These are phyloP conservation scores for Neofusicoccum umdonicola DNA, from an alignment of 2,329 filamentous ascomycete species.

Conservation along the genomic window DNA sequence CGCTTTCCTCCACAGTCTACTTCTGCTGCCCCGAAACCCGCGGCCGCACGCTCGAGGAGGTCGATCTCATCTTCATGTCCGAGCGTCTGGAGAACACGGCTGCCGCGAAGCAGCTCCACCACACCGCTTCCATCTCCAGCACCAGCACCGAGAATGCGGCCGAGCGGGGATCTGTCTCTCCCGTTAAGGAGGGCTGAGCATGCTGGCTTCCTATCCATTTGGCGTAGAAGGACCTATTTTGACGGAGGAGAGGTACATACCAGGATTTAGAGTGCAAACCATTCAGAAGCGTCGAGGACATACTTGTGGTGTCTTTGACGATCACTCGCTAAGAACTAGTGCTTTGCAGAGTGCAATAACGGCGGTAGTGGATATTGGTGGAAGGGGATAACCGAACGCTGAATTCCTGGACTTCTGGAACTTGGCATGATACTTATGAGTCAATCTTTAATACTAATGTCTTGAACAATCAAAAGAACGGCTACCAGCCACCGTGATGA, in stretches of 20 bases:
- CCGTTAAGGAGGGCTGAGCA: slow-evolving; percentile 1
- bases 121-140: not conserved
- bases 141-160: not conserved
- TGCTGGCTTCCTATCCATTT: not conserved
- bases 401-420: not conserved
- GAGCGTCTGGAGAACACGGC: slow-evolving; percentile 9
- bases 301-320: too few relatives aligned
- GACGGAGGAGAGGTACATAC: not conserved
- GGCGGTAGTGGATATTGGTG: too few relatives aligned
- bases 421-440: not conserved
- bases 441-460: not conserved
- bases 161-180: not conserved
- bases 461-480: not conserved
- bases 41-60: slow-evolving; percentile 29
- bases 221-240: not conserved
- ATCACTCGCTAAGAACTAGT: too few relatives aligned
- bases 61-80: slow-evolving; percentile 21
- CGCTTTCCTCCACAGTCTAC: slow-evolving; percentile 21
- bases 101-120: slow-evolving; percentile 16
- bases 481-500: too few relatives aligned
- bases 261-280: not conserved
- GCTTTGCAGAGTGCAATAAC: too few relatives aligned
- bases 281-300: too few relatives aligned
- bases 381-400: too few relatives aligned
- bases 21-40: slow-evolving; percentile 30